Base-by-base conservation (phyloP, 495 filamentous ascomycete species). In the Apiosordaria backusii region DNA sequence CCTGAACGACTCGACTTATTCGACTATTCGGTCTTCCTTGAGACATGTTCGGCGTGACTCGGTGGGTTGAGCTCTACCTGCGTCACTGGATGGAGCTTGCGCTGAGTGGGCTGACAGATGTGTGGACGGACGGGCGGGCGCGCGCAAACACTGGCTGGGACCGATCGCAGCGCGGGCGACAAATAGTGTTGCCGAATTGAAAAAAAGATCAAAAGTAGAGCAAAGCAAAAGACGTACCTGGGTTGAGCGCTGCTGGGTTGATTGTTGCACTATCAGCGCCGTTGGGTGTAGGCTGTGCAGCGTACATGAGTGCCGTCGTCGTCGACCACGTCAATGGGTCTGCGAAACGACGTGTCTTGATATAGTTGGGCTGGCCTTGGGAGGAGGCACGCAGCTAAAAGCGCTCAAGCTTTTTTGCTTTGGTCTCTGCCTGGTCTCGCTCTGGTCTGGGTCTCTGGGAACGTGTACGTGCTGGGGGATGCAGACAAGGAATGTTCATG, bases 291-390 rank as follows among this genome's bases (percentile, higher is more conserved):
- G 80, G 78, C 75, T 78, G 81, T 78, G 81, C 78, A 78, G 81
- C 79, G 80, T 84, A 84, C 81, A 84, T 84, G 77, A 79, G 80
- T 68, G 70, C 70, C 73, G 74, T 70, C 75, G 74, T 77, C 74
- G 72, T 72, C 69, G 70, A 77, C 70, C 75, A 75, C 75, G 75
- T 73, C 72, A 71, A 75, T 73, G 72, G 73, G 71, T 78, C 74
- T 80, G 78, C 79, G 79, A 79, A 82, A 79, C 80, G 79, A 83
- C 80, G 81, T 83, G 80, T 83, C 81, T 81, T 81, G 81, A 83
- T 82, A 81, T 81, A 81, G 81, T 82, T 83, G 81, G 80, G 77
- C 72, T 82, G 75, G 69, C 69, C n/a, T 65, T 64, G 64, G 68
- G 72, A 71, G 75, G 75, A 74, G 74, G 65, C 65, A 71, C 70